Conservation (phyloP, 2,329 filamentous ascomycete genomes). For the Calonectria henricotiae region DNA sequence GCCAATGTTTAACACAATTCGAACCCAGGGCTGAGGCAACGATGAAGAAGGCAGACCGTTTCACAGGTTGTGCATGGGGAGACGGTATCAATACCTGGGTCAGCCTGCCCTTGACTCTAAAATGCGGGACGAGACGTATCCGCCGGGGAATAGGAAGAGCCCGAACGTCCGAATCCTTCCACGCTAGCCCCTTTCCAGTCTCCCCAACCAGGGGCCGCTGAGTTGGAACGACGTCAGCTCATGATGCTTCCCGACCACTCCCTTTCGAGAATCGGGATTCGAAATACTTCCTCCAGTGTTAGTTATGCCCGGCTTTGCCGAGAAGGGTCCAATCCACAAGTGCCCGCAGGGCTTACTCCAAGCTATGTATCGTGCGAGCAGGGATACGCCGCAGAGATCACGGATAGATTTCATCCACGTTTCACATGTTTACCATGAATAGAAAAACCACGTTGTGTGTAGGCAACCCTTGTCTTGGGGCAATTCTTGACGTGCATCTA, state of each 20-base stretch:
- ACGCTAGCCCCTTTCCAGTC: conserved; percentile 6
- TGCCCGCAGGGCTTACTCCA: background rate
- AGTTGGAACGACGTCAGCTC: conserved; percentile 12
- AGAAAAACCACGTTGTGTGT: background rate
- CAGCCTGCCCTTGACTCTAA: conserved; percentile 6
- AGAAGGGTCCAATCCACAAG: background rate
- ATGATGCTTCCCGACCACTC: background rate
- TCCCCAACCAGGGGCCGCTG: background rate
- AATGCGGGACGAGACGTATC: conserved; percentile 15
- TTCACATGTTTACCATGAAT: background rate
- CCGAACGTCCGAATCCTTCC: conserved; percentile 30
- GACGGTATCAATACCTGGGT: background rate
- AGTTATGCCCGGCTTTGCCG: background rate
- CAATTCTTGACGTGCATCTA: conserved; percentile 10
- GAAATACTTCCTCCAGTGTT: background rate
- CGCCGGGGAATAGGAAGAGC: conserved; percentile 32
- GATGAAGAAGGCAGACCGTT: conserved; percentile 12
- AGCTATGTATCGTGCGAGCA: background rate
- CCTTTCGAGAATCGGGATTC: background rate
- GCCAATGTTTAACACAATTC: background rate
- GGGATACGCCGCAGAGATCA: background rate
- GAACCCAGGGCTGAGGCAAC: background rate
- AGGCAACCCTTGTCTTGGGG: background rate
- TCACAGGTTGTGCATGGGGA: conserved; percentile 5
- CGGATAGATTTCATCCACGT: background rate